Percentiles rank a stretch among this genome's conserved stretches.
Conservation (phyloP, 495 filamentous ascomycete genomes). For the Neurospora tetraspora region DNA sequence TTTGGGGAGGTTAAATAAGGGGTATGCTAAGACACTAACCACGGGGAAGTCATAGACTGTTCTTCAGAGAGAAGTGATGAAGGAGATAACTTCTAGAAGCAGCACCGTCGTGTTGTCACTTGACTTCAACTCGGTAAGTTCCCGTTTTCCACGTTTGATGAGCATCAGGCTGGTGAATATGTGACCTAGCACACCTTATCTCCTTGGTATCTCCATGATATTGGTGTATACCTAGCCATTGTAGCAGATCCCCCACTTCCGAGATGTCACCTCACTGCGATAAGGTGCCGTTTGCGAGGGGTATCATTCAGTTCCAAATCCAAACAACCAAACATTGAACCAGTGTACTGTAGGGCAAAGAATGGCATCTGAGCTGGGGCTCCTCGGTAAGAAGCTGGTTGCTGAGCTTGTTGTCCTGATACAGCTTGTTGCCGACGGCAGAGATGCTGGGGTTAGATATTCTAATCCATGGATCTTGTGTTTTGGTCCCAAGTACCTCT, state of each 20-base stretch:
- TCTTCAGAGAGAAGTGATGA: neutral
- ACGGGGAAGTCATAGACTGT: neutral
- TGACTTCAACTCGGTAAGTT: neutral
- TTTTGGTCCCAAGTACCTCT: neutral
- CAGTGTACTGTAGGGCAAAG: too few species aligned
- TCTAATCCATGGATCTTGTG: neutral
- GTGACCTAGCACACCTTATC: neutral
- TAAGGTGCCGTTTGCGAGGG: neutral
- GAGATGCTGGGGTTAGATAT: neutral
- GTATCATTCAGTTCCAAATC: too few species aligned
- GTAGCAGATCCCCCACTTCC: neutral
- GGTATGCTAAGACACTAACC: neutral
- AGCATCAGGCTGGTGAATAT: neutral
- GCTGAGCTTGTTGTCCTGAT: too few species aligned
- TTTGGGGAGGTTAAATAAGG: neutral
- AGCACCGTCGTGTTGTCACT: neutral
- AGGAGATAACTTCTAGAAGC: neutral
- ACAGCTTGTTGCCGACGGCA: neutral
- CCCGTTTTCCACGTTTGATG: neutral
- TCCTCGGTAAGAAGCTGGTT: too few species aligned
- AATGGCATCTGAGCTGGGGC: too few species aligned
- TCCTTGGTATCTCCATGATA: neutral
- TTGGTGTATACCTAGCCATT: neutral
- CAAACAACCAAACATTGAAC: too few species aligned
- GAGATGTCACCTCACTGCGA: neutral